A percentile compares a stretch with the other conserved stretches of the same genome.
Evolutionary conservation across 2,329 filamentous ascomycete species (phyloP).

Genomic region (Cladosporium sp.): DNA sequence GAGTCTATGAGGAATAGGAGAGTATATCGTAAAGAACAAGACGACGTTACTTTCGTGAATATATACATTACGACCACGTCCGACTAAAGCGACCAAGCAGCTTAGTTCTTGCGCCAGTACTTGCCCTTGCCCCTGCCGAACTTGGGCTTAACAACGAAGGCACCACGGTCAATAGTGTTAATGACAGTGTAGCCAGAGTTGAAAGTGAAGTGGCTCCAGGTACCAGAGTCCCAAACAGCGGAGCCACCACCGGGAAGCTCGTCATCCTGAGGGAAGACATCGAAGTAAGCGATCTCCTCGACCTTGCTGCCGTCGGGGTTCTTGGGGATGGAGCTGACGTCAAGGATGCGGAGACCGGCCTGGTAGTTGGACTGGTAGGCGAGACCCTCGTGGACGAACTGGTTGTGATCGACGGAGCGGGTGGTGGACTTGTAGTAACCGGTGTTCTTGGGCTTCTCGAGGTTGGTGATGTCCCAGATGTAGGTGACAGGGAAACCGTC

Average conservation of each 20-base stretch:
- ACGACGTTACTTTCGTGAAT: conserved; percentile 3
- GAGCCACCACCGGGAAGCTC: conserved; percentile 33
- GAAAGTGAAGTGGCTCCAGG: conserved; percentile 55
- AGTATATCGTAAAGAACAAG: neutral
- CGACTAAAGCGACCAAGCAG: neutral
- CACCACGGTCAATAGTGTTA: conserved; percentile 55
- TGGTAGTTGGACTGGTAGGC: conserved; percentile 43
- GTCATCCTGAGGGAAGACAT: conserved; percentile 55
- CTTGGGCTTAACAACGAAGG: conserved; percentile 48
- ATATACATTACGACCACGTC: neutral
- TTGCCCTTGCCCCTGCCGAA: conserved; percentile 18
- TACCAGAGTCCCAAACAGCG: conserved; percentile 33
- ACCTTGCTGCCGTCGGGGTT: conserved; percentile 50
- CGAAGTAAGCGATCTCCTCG: conserved; percentile 53
- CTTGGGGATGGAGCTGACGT: conserved; percentile 39
- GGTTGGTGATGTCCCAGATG: conserved; percentile 47
- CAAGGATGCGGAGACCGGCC: conserved; percentile 38
- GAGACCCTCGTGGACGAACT: conserved; percentile 41
- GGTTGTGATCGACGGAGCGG: conserved; percentile 44
- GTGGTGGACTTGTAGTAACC: conserved; percentile 42
- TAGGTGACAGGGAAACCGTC: conserved; percentile 46
- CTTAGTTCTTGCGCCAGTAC: conserved; percentile 16
- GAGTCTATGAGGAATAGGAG: neutral
- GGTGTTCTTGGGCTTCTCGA: conserved; percentile 45
- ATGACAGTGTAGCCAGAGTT: conserved; percentile 52